Base-by-base conservation (phyloP, 345 rosid genomes). In the Hirschfeldia incana region DNA sequence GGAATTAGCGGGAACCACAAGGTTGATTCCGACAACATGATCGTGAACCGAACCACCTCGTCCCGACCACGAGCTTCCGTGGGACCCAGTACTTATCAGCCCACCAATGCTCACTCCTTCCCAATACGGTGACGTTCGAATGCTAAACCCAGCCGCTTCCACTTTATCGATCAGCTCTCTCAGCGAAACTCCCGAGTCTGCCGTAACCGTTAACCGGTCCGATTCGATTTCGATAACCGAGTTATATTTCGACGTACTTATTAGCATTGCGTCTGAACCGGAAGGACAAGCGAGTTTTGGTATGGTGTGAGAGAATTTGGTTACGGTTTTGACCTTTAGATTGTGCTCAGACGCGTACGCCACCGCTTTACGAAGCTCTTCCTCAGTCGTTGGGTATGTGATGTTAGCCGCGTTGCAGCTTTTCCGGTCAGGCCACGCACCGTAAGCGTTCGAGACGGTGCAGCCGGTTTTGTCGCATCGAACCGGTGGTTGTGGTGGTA, bases 41-140 rank as follows among this genome's bases (percentile, higher is more conserved):
- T 94, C 98, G 37, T 92, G 97, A 67, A 88, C 94, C 1, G 97
- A 90, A n/a, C 97, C 98, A 8, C 98, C 98, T 73, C 84, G 86
- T 21, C 97, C 97, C 80, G 88, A 89, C 97, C 97, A 94, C 0
- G 98, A 92, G 78, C 98, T 94, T 2, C 98, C 98, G n/a, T 94
- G 98, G 0, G 98, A 85, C 6, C 97, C 98, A 0, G 95, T 92
- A 71, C 91, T 88, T 16, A 94, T 88, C 57, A 90, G 5, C n/a
- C 98, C 98, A 26, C 90, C 97, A 0, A 91, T 66, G 61, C 97
- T 94, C 64, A 91, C 93, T 29, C 98, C 98, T 76, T 94, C 97
- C 98, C 97, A 92, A 49, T 94, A 94, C 7, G 97, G 94, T 0
- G 94, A 90, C 0, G 94, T 87, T 60, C 82, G 91, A 8, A 92